These are phyloP conservation scores for Sergeia podlipaevii DNA, from an alignment of 208 protist species.

Conservation along the genomic window DNA sequence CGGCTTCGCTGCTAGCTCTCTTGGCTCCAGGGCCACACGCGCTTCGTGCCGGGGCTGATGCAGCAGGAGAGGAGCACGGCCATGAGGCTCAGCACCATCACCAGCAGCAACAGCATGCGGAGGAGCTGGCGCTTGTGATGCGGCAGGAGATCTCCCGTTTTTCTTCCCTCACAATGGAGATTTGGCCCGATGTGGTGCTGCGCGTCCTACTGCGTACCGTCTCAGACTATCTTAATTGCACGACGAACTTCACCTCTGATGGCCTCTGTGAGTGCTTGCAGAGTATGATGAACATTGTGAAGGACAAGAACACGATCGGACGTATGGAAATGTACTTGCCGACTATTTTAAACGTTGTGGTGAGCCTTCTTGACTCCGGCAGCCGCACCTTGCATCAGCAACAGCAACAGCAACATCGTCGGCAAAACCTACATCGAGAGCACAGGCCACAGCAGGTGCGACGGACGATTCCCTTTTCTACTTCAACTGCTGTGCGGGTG, in stretches of 20 bases:
- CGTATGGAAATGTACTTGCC: slow-evolving; percentile 60
- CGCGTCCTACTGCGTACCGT: slow-evolving; percentile 50
- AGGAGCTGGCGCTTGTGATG: not conserved
- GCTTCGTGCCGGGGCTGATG: not conserved
- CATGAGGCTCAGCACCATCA: not conserved
- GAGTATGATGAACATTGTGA: slow-evolving; percentile 57
- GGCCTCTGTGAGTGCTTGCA: slow-evolving; percentile 60
- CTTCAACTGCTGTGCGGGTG: slow-evolving; percentile 16
- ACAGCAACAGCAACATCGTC: not conserved
- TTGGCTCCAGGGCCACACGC: not conserved
- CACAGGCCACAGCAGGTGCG: not conserved
- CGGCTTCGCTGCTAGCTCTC: not conserved
- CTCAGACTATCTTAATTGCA: slow-evolving; percentile 49
- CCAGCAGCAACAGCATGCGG: not conserved
- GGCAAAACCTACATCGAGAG: not conserved
- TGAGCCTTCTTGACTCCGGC: slow-evolving; percentile 16
- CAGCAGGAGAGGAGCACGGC: not conserved
- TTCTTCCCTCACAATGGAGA: slow-evolving; percentile 18
- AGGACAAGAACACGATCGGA: slow-evolving; percentile 30
- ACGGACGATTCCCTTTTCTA: slow-evolving; percentile 1
- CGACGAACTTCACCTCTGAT: slow-evolving; percentile 55
- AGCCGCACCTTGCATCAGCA: not conserved
- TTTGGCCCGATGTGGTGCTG: slow-evolving; percentile 73
- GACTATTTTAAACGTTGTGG: slow-evolving; percentile 50
- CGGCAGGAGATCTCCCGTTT: slow-evolving; percentile 9